Conservation (phyloP, 306 rosid genomes). For the Hylodesmum podocarpum region DNA sequence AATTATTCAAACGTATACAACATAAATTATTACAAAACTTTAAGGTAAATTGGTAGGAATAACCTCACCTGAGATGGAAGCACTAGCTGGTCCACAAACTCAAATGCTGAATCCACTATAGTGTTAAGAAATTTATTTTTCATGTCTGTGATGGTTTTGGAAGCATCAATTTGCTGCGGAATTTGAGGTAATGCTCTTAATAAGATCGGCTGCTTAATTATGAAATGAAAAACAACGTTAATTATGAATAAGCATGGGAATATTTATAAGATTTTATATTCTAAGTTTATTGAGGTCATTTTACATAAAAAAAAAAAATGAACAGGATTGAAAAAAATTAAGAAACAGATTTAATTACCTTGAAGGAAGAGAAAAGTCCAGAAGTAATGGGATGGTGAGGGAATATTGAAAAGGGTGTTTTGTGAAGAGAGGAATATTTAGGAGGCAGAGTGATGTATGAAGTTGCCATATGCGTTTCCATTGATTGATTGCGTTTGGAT, state of each 20-base stretch:
- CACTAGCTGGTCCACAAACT: slow-evolving; percentile 43
- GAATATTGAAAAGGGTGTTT: background rate
- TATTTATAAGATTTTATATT: no score
- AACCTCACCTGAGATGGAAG: slow-evolving; percentile 56
- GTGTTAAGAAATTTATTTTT: slow-evolving; percentile 38
- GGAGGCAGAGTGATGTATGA: background rate
- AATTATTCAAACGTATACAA: no score
- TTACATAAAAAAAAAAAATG: no score
- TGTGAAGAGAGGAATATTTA: background rate
- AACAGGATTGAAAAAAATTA: no score
- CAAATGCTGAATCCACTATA: slow-evolving; percentile 53
- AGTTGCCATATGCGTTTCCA: slow-evolving; percentile 11
- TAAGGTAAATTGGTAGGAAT: no score
- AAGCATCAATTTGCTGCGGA: slow-evolving; percentile 3
- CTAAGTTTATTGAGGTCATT: no score
- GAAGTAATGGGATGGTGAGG: background rate
- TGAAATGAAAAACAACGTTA: background rate
- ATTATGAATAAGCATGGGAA: no score
- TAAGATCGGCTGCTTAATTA: slow-evolving; percentile 31
- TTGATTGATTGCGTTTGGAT: background rate
- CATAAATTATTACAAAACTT: no score
- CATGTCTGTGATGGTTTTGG: slow-evolving; percentile 19
- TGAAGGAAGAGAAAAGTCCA: background rate
- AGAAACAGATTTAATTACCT: background rate
- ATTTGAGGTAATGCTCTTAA: slow-evolving; percentile 20